These are phyloP conservation scores for Gracilaria domingensis DNA, from an alignment of 23 red algal genomes.

Conservation along the genomic window DNA sequence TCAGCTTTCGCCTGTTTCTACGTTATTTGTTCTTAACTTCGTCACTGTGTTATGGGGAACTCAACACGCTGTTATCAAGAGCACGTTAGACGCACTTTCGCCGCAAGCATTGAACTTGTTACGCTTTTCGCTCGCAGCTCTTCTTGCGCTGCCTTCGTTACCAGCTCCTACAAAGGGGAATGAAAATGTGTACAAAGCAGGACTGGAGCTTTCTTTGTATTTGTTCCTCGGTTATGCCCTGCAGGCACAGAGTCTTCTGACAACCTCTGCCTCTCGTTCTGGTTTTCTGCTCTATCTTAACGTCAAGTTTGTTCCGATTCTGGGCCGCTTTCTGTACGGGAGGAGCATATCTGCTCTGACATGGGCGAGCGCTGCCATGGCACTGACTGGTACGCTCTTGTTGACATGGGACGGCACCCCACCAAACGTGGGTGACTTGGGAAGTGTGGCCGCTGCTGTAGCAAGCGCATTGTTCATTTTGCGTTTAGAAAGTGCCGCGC, in stretches of 20 bases:
- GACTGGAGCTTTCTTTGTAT: constrained; percentile 79
- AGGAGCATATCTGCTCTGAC: constrained; percentile 57
- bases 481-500: constrained; percentile 69
- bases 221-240: constrained; percentile 94
- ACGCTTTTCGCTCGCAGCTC: constrained; percentile 81
- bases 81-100: constrained; percentile 51
- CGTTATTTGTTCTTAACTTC: constrained; percentile 74
- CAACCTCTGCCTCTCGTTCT: constrained; percentile 83
- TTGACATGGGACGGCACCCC: constrained; percentile 84
- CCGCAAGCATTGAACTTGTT: constrained; percentile 66
- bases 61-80: constrained; percentile 95
- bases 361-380: constrained; percentile 83
- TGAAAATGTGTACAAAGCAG: constrained; percentile 23
- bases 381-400: constrained; percentile 83
- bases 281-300: constrained; percentile 98
- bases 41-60: constrained; percentile 96
- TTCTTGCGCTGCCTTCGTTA: constrained; percentile 58
- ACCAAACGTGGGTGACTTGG: constrained; percentile 77
- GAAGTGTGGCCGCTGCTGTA: constrained; percentile 76
- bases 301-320: constrained; percentile 95
- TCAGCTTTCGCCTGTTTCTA: constrained; percentile 14
- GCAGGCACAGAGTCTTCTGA: constrained; percentile 82
- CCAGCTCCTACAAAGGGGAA: neutral
- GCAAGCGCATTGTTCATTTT: constrained; percentile 97
- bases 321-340: constrained; percentile 80